Evolutionary conservation across 257 asterid genomes (phyloP).

Genomic region (Solanum acaule): DNA sequence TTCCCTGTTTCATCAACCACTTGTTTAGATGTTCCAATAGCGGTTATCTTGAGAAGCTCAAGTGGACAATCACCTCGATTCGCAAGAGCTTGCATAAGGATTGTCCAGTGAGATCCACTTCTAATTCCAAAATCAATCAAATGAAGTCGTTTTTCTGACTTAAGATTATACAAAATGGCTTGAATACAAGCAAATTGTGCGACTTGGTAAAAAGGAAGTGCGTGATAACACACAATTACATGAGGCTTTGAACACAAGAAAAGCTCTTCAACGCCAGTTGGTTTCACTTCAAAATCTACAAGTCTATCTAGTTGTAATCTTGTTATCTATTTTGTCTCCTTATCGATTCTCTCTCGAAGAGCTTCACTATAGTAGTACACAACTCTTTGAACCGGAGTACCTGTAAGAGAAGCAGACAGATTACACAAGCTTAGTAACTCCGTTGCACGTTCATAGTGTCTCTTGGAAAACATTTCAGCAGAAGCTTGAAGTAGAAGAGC

Average conservation of each 20-base stretch:
- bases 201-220: slow-evolving; percentile 18
- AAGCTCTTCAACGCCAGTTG: slow-evolving; percentile 5
- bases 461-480: slow-evolving; percentile 10
- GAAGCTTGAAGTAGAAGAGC: slow-evolving; percentile 18
- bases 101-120: slow-evolving; percentile 28
- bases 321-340: slow-evolving; percentile 2
- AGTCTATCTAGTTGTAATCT: background rate
- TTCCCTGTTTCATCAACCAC: slow-evolving; percentile 21
- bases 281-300: background rate
- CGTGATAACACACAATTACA: background rate
- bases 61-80: background rate
- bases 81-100: slow-evolving; percentile 30
- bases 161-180: slow-evolving; percentile 22
- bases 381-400: slow-evolving; percentile 18
- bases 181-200: slow-evolving; percentile 23
- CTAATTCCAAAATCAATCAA: slow-evolving; percentile 26
- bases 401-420: slow-evolving; percentile 4
- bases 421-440: slow-evolving; percentile 9
- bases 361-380: slow-evolving; percentile 18
- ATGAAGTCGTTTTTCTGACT: slow-evolving; percentile 24
- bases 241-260: background rate
- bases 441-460: slow-evolving; percentile 17
- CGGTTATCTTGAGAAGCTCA: slow-evolving; percentile 14
- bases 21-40: slow-evolving; percentile 1
- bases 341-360: slow-evolving; percentile 16